Conservation (phyloP, 2,329 filamentous ascomycete genomes). For the Ophiosphaerella herpotricha region DNA sequence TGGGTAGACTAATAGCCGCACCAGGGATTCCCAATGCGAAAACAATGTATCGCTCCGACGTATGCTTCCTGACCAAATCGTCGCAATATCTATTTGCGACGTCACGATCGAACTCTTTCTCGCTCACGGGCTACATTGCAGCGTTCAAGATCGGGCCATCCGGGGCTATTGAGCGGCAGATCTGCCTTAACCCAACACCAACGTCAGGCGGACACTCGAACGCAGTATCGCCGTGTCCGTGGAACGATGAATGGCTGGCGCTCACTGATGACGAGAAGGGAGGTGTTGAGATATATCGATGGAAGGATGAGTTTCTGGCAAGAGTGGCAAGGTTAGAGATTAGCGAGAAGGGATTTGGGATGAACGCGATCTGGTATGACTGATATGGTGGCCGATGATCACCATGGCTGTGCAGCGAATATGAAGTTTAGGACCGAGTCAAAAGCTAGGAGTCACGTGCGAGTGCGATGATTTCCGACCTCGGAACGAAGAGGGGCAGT, state of each 20-base stretch:
- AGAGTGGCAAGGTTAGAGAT: slow-evolving; percentile 78
- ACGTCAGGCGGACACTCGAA: slow-evolving; percentile 89
- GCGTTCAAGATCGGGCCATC: slow-evolving; percentile 72
- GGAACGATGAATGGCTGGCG: slow-evolving; percentile 87
- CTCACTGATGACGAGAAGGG: slow-evolving; percentile 88
- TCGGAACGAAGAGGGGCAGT: slow-evolving; percentile 32
- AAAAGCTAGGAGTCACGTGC: too few relatives aligned
- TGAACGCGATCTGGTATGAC: slow-evolving; percentile 97
- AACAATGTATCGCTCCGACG: slow-evolving; percentile 78
- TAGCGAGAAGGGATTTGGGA: slow-evolving; percentile 86
- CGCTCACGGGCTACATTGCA: slow-evolving; percentile 79
- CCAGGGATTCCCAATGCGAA: slow-evolving; percentile 54
- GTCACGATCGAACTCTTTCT: slow-evolving; percentile 75
- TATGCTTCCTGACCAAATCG: slow-evolving; percentile 72
- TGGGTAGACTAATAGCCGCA: slow-evolving; percentile 1
- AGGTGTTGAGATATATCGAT: slow-evolving; percentile 85
- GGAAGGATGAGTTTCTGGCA: slow-evolving; percentile 79
- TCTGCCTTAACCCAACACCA: slow-evolving; percentile 81
- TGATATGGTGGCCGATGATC: slow-evolving; percentile 39
- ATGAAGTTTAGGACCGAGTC: too few relatives aligned
- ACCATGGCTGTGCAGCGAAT: too few relatives aligned
- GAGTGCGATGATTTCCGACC: too few relatives aligned
- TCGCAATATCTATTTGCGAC: slow-evolving; percentile 82
- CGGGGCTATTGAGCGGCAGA: slow-evolving; percentile 76
- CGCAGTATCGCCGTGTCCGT: slow-evolving; percentile 81